Evolutionary conservation across 805 yeast genomes (phyloP), one percentile per base, ranked within the genome.

Genomic region (Kazachstania taianensis): DNA sequence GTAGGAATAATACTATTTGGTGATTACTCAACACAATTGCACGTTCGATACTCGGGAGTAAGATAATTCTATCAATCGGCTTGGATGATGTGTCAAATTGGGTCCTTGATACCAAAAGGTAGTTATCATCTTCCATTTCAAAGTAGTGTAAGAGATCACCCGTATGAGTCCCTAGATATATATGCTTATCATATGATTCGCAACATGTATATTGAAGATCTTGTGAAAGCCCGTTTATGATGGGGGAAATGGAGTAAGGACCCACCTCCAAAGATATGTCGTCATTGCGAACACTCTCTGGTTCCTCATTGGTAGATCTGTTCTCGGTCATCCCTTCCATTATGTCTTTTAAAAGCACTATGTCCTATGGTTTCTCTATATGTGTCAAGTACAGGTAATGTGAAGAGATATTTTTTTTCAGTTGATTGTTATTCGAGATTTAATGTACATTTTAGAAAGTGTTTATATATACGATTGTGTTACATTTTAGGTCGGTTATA

Each of bases 131-230:
- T 32, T 55, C 60, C 17, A 57, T 48, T 32, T 57, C 62, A 37
- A 52, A 56, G 31, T 55, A 57, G 33, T 57, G 62, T 30, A 57
- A 28, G 12, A 57, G 40, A 19, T 53, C 59, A 17, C 62, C 62
- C 3, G 43, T 40, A 1, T 38, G 33, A 2, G 60, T 52, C 2
- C 61, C 62, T 8, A 57, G 34, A 36, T 55, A 57, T 13, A 57
- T 40, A 36, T 57, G 54, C 15, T 54, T 44, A 6, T 54, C 58
- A 32, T 48, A 50, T 5, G 57, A 47, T 30, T 53, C 57, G 29
- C 48, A 44, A 13, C 46, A 39, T 10, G 54, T 44, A 31, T 48
- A 52, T 5, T 39, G 39, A n/a, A 51, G 30, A 18, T 50, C 51
- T 7, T 31, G 18, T 2, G 60, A 59, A 8, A 57, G 33, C 19